phyloP scores from a whole-genome alignment of 495 filamentous ascomycete genomes.

The Penicillium odoratum region DNA sequence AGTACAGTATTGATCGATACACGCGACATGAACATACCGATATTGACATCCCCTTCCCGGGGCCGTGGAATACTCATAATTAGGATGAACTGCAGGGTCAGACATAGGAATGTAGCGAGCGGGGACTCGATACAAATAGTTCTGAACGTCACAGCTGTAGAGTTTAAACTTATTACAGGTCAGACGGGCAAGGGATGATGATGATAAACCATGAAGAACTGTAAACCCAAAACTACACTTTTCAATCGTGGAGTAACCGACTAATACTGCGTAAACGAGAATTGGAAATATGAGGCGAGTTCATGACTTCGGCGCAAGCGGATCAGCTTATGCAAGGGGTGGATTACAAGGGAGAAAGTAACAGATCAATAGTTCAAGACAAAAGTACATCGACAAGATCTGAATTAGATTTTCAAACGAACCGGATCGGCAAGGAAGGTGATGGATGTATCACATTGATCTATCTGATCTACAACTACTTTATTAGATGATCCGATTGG shows the following conservation, averaged over 20 bases:
- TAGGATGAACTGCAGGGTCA: slow-evolving; percentile 6
- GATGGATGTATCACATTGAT: neutral
- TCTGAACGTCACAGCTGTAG: neutral
- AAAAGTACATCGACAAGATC: neutral
- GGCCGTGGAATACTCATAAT: slow-evolving; percentile 32
- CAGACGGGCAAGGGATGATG: slow-evolving; percentile 23
- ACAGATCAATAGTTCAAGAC: neutral
- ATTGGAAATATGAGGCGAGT: no score
- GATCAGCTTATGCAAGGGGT: neutral
- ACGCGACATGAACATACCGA: slow-evolving; percentile 24
- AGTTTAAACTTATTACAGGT: slow-evolving; percentile 17
- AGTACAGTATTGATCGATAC: slow-evolving; percentile 7
- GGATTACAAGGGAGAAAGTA: neutral
- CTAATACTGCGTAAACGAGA: neutral
- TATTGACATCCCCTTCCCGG: slow-evolving; percentile 31
- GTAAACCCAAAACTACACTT: neutral
- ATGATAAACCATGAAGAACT: slow-evolving; percentile 4
- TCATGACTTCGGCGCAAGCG: no score
- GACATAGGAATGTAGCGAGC: neutral
- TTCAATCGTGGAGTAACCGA: neutral
- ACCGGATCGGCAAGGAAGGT: neutral
- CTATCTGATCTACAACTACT: no score
- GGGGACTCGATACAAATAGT: slow-evolving; percentile 1
- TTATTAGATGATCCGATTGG: no score
- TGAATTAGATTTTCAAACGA: neutral